Evolutionary conservation across 148 eudicot species (phyloP).

Genomic region (Rhododendron vialii): DNA sequence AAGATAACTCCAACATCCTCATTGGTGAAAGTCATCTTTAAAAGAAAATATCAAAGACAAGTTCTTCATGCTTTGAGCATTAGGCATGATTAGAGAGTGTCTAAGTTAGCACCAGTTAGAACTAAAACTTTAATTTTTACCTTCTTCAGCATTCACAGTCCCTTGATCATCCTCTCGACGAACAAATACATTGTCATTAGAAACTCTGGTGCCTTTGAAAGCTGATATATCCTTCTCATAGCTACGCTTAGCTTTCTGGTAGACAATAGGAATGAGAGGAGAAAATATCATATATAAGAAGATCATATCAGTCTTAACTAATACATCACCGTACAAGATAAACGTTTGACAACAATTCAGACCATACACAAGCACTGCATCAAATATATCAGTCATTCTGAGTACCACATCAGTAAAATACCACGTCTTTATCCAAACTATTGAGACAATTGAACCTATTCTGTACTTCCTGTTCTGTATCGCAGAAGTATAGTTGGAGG

Average conservation of each 20-base stretch:
- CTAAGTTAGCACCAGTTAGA: background rate
- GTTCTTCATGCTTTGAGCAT: too few relatives aligned
- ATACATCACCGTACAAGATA: background rate
- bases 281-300: background rate
- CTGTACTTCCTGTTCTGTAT: too few relatives aligned
- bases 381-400: background rate
- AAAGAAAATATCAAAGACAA: too few relatives aligned
- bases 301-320: background rate
- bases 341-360: background rate
- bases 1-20: too few relatives aligned
- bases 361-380: background rate
- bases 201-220: conserved; percentile 47
- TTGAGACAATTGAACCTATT: too few relatives aligned
- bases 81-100: background rate
- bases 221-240: conserved; percentile 78
- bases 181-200: conserved; percentile 43
- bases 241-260: conserved; percentile 86
- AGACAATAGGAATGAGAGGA: background rate
- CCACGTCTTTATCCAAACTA: too few relatives aligned
- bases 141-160: conserved; percentile 27
- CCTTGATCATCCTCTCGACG: conserved; percentile 43
- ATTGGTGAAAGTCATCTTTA: too few relatives aligned
- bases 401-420: too few relatives aligned
- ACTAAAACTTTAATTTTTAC: background rate
- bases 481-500: too few relatives aligned